Conservation (phyloP, 805 yeast genomes). For the Monosporozyma unispora region DNA sequence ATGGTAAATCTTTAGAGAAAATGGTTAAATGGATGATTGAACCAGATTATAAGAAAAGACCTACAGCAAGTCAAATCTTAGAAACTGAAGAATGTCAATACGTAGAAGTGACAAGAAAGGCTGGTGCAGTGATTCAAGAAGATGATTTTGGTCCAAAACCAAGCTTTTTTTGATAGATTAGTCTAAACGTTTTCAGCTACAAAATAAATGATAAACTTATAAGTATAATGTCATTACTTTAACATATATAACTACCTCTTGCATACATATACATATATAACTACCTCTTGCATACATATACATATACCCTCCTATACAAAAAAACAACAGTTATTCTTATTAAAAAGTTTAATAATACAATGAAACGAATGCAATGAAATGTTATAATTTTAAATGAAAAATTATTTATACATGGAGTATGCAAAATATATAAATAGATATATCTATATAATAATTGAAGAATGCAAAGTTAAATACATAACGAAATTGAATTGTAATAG, state of each 20-base stretch:
- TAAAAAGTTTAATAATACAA: too few species aligned
- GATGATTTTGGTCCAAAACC: constrained; percentile 89
- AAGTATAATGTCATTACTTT: not conserved
- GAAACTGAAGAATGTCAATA: constrained; percentile 61
- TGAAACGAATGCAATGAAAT: not conserved
- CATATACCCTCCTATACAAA: not conserved
- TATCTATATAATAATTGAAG: not conserved
- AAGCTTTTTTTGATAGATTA: constrained; percentile 29
- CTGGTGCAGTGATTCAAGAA: constrained; percentile 91
- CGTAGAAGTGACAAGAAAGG: constrained; percentile 72
- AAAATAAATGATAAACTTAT: too few species aligned
- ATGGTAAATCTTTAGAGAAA: constrained; percentile 64
- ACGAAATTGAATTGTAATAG: not conserved
- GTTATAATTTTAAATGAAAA: not conserved
- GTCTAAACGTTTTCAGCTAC: too few species aligned
- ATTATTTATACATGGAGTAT: not conserved
- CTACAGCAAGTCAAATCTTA: constrained; percentile 69
- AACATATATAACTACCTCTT: not conserved
- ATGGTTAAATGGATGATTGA: constrained; percentile 83
- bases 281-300: not conserved
- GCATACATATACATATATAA: not conserved
- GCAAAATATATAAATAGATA: not conserved
- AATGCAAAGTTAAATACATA: not conserved
- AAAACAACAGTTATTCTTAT: not conserved
- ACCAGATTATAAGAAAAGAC: constrained; percentile 73